Percentiles rank a stretch among this genome's conserved stretches.
Conservation (phyloP, 2,329 filamentous ascomycete species). For the Aureobasidium subglaciale region DNA sequence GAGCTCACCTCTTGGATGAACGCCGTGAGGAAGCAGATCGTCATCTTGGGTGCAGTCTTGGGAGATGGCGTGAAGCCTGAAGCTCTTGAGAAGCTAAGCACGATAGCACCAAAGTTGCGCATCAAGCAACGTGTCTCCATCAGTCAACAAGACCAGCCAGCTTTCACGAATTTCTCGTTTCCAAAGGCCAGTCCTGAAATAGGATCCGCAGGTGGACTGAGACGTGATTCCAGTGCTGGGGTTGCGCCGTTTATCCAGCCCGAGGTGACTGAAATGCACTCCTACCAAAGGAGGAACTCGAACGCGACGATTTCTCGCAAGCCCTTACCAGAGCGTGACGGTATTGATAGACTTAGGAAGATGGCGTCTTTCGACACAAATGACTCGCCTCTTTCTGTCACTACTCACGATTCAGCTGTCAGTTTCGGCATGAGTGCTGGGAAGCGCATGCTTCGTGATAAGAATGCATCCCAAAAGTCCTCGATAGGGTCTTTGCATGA, state of each 20-base stretch:
- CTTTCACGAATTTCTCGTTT: slow-evolving; percentile 5
- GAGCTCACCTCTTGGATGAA: slow-evolving; percentile 73
- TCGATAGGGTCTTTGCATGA: not conserved
- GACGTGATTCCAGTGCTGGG: not conserved
- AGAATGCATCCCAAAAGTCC: not conserved
- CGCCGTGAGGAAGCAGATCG: slow-evolving; percentile 61
- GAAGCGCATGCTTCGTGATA: slow-evolving; percentile 4
- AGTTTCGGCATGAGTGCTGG: slow-evolving; percentile 6
- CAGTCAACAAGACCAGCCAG: not conserved
- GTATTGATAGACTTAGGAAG: not conserved
- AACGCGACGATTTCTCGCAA: not conserved
- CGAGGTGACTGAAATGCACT: not conserved
- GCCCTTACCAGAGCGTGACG: not conserved
- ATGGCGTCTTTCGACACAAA: slow-evolving; percentile 7
- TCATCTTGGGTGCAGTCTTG: slow-evolving; percentile 56
- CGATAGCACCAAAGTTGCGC: not conserved
- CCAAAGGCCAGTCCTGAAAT: not conserved
- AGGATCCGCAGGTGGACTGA: not conserved
- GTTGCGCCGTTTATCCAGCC: not conserved
- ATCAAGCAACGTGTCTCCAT: not conserved
- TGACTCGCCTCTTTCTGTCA: not conserved
- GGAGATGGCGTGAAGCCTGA: slow-evolving; percentile 14
- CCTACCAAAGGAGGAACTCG: not conserved
- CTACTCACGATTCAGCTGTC: slow-evolving; percentile 4
- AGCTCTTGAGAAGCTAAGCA: not conserved